Evolutionary conservation across 441 rosid genomes (phyloP), one percentile per base, ranked within the genome.

Genomic region (Biscutella laevigata): DNA sequence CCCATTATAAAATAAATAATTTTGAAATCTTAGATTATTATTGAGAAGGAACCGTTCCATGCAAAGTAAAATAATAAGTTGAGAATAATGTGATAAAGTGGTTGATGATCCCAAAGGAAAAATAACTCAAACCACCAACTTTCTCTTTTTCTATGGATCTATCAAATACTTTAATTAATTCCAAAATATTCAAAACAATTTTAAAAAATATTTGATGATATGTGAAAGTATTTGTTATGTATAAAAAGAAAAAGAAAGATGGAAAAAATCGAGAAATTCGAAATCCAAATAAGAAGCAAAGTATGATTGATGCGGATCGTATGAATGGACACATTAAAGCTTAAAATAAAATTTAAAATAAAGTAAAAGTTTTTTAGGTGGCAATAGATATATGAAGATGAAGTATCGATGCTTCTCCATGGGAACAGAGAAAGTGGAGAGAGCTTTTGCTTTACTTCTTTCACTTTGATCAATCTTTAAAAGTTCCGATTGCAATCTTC

Each of bases 271-370:
- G 50, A 59, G 61, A 67, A 64, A 74, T 70, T 63, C 71, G 62
- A 76, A 78, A 76, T 73, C 65, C 67, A 52, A 74, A 79, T 74
- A 70, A 69, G 71, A 83, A 77, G 88, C 80, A 76, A 83, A 64
- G 75, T 55, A 72, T 61, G 63, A 59, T 53, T 44, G 59, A 52
- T 36, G 39, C 11, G 0, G 69, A 56, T 64, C 63, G 58, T 56
- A n/a, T n/a, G 69, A 64, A 64, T 64, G 16, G 63, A 57, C 69
- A 64, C 44, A 57, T 41, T 64, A 66, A 66, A 66, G 66, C 56
- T 45, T 22, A 22, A 28, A 26, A 27, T 26, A 38, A 43, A 51
- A 36, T 11, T 11, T 51, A 45, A 66, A 66, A 59, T 59, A 66
- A 66, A 66, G 70, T 45, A 33, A 66, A 36, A 38, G 44, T 8